Evolutionary conservation across 495 filamentous ascomycete species (phyloP).

Genomic region (Penicillium coffeae): DNA sequence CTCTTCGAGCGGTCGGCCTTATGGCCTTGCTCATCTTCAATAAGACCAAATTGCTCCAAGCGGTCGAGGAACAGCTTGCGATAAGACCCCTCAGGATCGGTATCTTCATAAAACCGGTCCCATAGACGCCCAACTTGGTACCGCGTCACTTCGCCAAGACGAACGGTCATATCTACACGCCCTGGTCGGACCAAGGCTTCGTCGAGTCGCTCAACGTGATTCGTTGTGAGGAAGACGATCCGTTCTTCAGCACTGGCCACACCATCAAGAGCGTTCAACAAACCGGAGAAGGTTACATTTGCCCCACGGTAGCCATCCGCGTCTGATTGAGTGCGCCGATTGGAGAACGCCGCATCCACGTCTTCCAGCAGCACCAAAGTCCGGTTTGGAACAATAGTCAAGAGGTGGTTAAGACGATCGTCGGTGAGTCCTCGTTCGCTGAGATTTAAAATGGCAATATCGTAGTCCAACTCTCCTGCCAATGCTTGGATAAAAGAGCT

Average conservation of each 20-base stretch:
- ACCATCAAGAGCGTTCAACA: constrained; percentile 91
- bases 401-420: constrained; percentile 80
- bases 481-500: constrained; percentile 95
- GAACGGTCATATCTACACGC: constrained; percentile 87
- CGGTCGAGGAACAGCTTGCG: constrained; percentile 48
- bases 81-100: constrained; percentile 57
- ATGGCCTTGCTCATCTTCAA: constrained; percentile 47
- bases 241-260: constrained; percentile 94
- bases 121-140: constrained; percentile 85
- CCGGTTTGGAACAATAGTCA: constrained; percentile 81
- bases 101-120: constrained; percentile 88
- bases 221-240: constrained; percentile 91
- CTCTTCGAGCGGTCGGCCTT: constrained; percentile 37
- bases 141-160: constrained; percentile 79
- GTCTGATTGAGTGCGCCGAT: constrained; percentile 66
- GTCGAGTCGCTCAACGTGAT: constrained; percentile 86
- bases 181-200: constrained; percentile 86
- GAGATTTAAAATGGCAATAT: constrained; percentile 89
- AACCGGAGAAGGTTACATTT: constrained; percentile 91
- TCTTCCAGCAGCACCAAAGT: constrained; percentile 90
- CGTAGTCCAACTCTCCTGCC: constrained; percentile 87
- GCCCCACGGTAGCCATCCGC: constrained; percentile 82
- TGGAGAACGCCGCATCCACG: constrained; percentile 88
- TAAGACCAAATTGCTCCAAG: constrained; percentile 47
- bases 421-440: constrained; percentile 92